These are phyloP conservation scores for Colletotrichum musae DNA, from an alignment of 2,329 filamentous ascomycete genomes.

Conservation along the genomic window DNA sequence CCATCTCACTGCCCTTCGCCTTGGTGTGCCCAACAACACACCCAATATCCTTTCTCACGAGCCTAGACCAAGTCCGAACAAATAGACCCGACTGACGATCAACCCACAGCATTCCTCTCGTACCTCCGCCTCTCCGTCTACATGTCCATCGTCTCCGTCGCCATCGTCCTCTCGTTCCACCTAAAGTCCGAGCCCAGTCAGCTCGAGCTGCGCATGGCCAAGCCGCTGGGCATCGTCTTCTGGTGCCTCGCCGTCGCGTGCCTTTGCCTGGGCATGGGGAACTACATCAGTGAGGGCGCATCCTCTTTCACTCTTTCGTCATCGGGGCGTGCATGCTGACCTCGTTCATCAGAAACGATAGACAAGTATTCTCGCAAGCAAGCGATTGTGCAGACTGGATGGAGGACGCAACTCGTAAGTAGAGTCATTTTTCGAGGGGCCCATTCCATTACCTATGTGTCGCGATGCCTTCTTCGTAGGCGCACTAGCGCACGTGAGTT, in stretches of 20 bases:
- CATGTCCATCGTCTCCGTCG: conserved; percentile 89
- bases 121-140: conserved; percentile 92
- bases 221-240: conserved; percentile 89
- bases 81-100: not conserved
- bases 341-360: conserved; percentile 68
- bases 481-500: no score
- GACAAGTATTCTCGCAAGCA: conserved; percentile 83
- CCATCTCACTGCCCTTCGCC: not conserved
- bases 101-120: conserved; percentile 79
- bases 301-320: not conserved
- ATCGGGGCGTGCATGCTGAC: no score
- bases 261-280: conserved; percentile 82
- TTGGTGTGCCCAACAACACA: no score
- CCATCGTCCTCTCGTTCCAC: conserved; percentile 95
- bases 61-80: not conserved
- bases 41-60: not conserved
- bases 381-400: conserved; percentile 92
- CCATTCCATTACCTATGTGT: not conserved
- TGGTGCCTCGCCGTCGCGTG: conserved; percentile 87
- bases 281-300: conserved; percentile 81
- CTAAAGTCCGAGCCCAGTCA: conserved; percentile 79
- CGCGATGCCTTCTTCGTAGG: no score
- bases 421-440: no score
- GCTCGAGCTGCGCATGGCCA: conserved; percentile 82
- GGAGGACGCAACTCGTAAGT: conserved; percentile 87